A percentile compares a stretch with the other conserved stretches of the same genome.
Conservation (phyloP, 441 rosid genomes). For the Erodium moschatum region DNA sequence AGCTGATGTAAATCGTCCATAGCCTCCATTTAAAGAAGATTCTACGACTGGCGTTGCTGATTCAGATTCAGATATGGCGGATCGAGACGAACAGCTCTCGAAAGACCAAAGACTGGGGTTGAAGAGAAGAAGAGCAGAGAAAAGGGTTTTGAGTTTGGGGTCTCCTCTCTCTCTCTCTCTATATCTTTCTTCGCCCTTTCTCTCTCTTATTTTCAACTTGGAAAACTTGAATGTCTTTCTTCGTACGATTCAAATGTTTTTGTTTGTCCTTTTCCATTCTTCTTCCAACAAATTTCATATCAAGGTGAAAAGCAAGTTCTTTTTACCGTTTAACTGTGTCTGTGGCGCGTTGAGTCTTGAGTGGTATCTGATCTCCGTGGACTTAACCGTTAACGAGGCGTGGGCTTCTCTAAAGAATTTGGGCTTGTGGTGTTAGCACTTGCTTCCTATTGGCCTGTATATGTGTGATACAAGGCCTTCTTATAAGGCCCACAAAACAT, state of each 20-base stretch:
- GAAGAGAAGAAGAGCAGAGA: background rate
- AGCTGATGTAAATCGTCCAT: slow-evolving; percentile 61
- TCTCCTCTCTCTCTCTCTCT: background rate
- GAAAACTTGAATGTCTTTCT: background rate
- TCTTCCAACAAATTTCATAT: background rate
- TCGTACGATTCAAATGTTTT: background rate
- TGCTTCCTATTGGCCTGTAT: no score
- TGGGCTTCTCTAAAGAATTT: no score
- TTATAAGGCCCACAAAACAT: no score
- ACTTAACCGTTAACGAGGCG: background rate
- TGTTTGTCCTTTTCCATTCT: background rate
- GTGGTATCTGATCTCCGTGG: background rate
- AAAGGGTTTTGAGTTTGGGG: background rate
- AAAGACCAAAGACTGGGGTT: background rate
- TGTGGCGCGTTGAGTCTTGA: background rate
- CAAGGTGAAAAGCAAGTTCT: background rate
- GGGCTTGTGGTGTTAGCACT: no score
- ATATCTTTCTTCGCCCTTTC: background rate
- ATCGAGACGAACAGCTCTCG: background rate
- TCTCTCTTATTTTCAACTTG: background rate
- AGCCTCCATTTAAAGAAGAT: slow-evolving; percentile 45
- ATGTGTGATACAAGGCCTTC: no score
- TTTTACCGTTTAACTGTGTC: background rate
- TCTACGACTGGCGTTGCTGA: background rate
- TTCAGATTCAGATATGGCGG: background rate